A percentile compares a stretch with the other conserved stretches of the same genome.
phyloP scores from a whole-genome alignment of 495 filamentous ascomycete species.

The Tricharina praecox region DNA sequence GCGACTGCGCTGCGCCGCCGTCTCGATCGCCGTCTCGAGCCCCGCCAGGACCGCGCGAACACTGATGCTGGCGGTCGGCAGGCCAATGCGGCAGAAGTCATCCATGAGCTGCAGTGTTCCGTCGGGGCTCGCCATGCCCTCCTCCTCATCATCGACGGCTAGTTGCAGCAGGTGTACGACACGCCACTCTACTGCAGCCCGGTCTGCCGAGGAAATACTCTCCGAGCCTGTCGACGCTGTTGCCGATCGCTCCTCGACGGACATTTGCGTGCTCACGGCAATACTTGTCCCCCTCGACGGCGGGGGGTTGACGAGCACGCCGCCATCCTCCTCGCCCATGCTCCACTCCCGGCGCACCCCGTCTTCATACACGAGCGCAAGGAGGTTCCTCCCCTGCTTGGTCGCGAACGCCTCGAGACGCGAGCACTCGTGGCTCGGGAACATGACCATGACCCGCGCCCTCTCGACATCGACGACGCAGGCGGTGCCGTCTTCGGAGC shows the following conservation, averaged over 20 bases:
- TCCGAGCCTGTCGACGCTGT: neutral
- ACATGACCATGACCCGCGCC: conserved; percentile 21
- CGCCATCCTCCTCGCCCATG: conserved; percentile 23
- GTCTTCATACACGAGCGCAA: conserved; percentile 20
- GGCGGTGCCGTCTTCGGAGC: conserved; percentile 14
- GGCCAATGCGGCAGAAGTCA: conserved; percentile 15
- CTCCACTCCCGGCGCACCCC: conserved; percentile 19
- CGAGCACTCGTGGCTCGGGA: conserved; percentile 17
- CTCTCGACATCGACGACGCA: conserved; percentile 22
- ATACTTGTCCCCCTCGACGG: conserved; percentile 11
- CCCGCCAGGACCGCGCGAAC: conserved; percentile 11
- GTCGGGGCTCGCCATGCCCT: conserved; percentile 8
- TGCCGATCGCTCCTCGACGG: too few species aligned
- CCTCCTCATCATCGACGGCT: conserved; percentile 11
- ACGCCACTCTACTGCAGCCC: conserved; percentile 17
- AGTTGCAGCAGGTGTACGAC: conserved; percentile 8
- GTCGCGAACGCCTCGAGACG: conserved; percentile 17
- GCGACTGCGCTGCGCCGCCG: conserved; percentile 11
- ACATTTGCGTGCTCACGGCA: too few species aligned
- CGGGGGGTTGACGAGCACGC: conserved; percentile 14
- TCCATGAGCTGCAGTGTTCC: conserved; percentile 13
- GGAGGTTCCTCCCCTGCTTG: conserved; percentile 12
- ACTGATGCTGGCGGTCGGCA: conserved; percentile 14
- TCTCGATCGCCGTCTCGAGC: conserved; percentile 10
- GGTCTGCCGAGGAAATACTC: conserved; percentile 5